Evolutionary conservation across 2,329 filamentous ascomycete species (phyloP), one percentile per base, ranked within the genome.

Genomic region (Fusarium sp.): DNA sequence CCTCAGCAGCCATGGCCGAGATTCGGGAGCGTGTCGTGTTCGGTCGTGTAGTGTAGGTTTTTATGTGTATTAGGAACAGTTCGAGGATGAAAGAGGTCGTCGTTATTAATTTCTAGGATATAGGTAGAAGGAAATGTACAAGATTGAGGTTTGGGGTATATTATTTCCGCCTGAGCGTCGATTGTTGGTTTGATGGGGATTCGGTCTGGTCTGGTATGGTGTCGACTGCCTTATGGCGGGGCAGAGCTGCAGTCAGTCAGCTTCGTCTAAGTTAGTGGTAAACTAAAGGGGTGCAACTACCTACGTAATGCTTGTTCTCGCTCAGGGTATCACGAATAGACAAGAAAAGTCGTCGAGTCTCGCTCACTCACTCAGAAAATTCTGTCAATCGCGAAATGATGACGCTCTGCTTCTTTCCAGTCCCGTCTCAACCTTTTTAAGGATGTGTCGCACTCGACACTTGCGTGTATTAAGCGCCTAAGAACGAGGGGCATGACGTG

Each of bases 401-500:
- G 45, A 51, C 50, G 31, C 55, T 50, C 41, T 15, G 47, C n/a
- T 18, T 40, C 34, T 45, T 51, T 53, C 55, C 2, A 54, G 53
- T 38, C 44, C 38, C 15, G 23, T 30, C 41, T 45, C 60, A 34
- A 46, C 41, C 55, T 57, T 68, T 44, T 53, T 63, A 70, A n/a
- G 36, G 16, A 52, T 56, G 56, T 50, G 34, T 57, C 44, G 33
- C 31, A 49, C 57, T 62, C 34, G 33, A 45, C 54, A 57, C 57
- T 70, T 68, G 62, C 59, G 61, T 53, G 58, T 66, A 40, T 42
- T 49, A 70, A 72, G 67, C 67, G 70, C 65, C 62, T 66, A 69
- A 59, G 38, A 66, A 47, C 71, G 72, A 75, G 70, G 68, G 71
- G 68, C 72, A 75, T 75, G 73, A 75, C 73, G 73, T 75, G 73